Percentiles rank a stretch among this genome's conserved stretches.
Evolutionary conservation across 305 asterid species (phyloP).

Genomic region (Caryopteris hybrid): DNA sequence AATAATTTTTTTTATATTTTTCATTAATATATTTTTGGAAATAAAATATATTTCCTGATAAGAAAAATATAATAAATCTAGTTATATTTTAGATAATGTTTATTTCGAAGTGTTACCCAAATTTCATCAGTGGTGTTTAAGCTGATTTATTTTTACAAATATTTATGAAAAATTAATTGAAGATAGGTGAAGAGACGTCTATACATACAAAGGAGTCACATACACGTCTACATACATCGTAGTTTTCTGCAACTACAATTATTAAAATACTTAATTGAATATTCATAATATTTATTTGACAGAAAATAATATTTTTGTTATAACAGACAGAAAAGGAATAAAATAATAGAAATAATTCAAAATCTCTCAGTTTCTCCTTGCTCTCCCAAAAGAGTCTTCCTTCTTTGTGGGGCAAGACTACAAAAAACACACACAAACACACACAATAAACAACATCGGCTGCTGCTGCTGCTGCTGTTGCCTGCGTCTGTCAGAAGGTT

Average conservation of each 20-base stretch:
- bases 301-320: not conserved
- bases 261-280: not conserved
- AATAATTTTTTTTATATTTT: too few relatives aligned
- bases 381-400: constrained; percentile 10
- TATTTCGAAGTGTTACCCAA: too few relatives aligned
- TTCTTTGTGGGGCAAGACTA: constrained; percentile 13
- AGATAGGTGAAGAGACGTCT: too few relatives aligned
- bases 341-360: not conserved
- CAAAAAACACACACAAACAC: not conserved
- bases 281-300: not conserved
- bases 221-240: constrained; percentile 27
- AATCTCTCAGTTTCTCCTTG: not conserved
- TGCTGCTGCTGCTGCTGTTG: constrained; percentile 16
- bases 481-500: constrained; percentile 17
- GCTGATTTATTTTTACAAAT: too few relatives aligned
- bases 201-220: constrained; percentile 21
- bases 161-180: too few relatives aligned
- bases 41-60: too few relatives aligned
- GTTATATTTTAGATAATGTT: too few relatives aligned
- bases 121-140: too few relatives aligned
- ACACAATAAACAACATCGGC: constrained; percentile 14
- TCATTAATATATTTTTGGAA: too few relatives aligned
- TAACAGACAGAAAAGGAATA: not conserved
- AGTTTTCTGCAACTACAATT: not conserved
- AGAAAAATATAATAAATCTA: too few relatives aligned